Conservation (phyloP, 176 grass and related monocot species). For the Thalia dealbata region DNA sequence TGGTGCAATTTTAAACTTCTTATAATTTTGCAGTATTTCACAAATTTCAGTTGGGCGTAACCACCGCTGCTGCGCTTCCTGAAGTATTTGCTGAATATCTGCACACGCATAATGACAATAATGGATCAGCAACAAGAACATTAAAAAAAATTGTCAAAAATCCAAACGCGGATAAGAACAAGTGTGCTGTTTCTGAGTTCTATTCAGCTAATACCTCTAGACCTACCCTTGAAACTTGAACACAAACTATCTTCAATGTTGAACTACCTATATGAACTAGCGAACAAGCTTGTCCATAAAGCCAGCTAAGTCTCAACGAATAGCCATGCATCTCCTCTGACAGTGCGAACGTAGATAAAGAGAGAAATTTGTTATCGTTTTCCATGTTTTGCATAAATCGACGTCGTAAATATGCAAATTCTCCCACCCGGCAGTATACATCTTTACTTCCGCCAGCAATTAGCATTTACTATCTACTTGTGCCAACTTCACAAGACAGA, state of each 20-base stretch:
- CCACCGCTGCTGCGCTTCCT: conserved; percentile 76
- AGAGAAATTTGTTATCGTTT: neutral
- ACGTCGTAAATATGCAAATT: no score
- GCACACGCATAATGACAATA: conserved; percentile 14
- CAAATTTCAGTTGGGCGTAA: conserved; percentile 88
- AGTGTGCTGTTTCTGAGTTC: neutral
- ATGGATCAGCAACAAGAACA: neutral
- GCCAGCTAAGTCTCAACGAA: neutral
- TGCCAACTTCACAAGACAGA: neutral
- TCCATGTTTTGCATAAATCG: neutral
- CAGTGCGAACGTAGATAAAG: neutral
- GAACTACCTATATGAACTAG: neutral
- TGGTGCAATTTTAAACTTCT: conserved; percentile 58
- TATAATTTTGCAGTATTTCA: conserved; percentile 92
- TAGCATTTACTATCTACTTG: neutral
- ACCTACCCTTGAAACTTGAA: neutral
- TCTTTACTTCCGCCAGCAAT: neutral
- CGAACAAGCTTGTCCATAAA: neutral
- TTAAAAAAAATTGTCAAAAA: neutral
- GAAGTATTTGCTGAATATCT: conserved; percentile 87
- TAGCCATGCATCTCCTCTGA: neutral
- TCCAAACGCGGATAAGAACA: neutral
- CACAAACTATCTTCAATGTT: neutral
- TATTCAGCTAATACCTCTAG: neutral
- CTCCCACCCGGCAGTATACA: neutral